A percentile compares a stretch with the other conserved stretches of the same genome.
Evolutionary conservation across 768 basidiomycete species (phyloP).

Genomic region (Amanita muscaria): DNA sequence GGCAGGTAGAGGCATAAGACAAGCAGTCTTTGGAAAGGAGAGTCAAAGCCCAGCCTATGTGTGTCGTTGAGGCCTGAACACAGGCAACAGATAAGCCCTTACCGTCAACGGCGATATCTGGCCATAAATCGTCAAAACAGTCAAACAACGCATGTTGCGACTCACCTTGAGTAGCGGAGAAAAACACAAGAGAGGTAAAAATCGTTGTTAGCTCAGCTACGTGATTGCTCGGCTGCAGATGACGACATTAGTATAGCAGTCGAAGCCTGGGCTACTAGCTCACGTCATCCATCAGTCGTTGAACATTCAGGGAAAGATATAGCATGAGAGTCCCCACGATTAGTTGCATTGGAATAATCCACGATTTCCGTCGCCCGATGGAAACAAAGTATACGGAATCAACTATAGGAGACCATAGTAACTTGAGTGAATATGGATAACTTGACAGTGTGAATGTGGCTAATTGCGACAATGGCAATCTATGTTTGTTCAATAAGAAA

Average conservation of each 20-base stretch:
- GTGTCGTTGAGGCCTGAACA: too few relatives aligned
- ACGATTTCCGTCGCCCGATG: constrained; percentile 92
- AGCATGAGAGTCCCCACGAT: constrained; percentile 82
- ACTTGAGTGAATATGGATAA: constrained; percentile 94
- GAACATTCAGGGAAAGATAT: constrained; percentile 64
- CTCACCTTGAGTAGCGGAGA: constrained; percentile 94
- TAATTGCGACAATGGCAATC: constrained; percentile 94
- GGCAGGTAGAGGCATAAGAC: constrained; percentile 95
- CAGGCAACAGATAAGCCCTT: too few relatives aligned
- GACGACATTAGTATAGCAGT: constrained; percentile 4
- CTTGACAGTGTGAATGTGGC: constrained; percentile 88
- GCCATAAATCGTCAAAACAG: constrained; percentile 13
- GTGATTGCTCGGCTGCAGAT: constrained; percentile 79
- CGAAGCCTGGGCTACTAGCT: too few relatives aligned
- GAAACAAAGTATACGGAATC: constrained; percentile 80
- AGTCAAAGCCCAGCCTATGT: constrained; percentile 73
- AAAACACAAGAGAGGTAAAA: constrained; percentile 85
- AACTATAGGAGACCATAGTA: constrained; percentile 96
- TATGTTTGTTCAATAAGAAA: constrained; percentile 90
- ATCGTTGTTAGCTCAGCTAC: constrained; percentile 69
- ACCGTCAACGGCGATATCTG: constrained; percentile 98
- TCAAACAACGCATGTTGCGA: constrained; percentile 3
- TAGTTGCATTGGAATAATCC: constrained; percentile 97
- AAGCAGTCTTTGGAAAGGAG: constrained; percentile 87
- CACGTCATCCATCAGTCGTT: constrained; percentile 74